phyloP scores from a whole-genome alignment of 139 green algal genomes.

The Desmodesmus armatus region DNA sequence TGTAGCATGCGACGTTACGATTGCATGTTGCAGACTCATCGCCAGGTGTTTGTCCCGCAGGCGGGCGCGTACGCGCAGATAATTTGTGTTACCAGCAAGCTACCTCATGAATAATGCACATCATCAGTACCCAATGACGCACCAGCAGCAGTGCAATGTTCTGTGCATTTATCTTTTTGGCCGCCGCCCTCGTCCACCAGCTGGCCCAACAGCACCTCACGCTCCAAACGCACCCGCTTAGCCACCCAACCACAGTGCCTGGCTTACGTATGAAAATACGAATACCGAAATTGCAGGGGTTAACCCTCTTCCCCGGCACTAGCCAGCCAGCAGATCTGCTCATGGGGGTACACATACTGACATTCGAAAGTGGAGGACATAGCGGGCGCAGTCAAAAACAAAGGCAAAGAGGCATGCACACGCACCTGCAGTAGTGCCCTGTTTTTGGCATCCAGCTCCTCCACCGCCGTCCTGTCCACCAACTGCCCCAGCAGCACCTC shows the following conservation, averaged over 20 bases:
- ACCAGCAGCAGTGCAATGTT: not conserved
- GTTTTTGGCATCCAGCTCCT: constrained; percentile 13
- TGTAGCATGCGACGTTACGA: too few relatives aligned
- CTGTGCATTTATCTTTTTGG: not conserved
- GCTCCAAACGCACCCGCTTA: not conserved
- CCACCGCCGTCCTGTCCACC: not conserved
- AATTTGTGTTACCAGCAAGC: too few relatives aligned
- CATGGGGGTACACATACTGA: too few relatives aligned
- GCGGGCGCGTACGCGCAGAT: not conserved
- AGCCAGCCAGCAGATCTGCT: not conserved
- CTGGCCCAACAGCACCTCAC: not conserved
- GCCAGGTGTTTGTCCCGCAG: not conserved
- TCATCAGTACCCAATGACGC: not conserved
- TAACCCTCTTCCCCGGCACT: too few relatives aligned
- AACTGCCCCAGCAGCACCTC: not conserved
- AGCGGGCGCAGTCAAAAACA: not conserved
- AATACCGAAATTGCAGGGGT: too few relatives aligned
- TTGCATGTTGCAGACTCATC: not conserved
- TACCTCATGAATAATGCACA: not conserved
- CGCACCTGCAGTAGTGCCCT: constrained; percentile 6
- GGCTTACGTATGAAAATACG: not conserved
- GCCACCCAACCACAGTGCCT: not conserved
- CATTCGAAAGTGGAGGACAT: too few relatives aligned
- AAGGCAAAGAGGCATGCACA: not conserved
- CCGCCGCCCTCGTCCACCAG: not conserved